Percentiles rank a stretch among this genome's conserved stretches.
These are phyloP conservation scores for Ambrosiella cleistominuta DNA, from an alignment of 2,329 filamentous ascomycete species.

Conservation along the genomic window DNA sequence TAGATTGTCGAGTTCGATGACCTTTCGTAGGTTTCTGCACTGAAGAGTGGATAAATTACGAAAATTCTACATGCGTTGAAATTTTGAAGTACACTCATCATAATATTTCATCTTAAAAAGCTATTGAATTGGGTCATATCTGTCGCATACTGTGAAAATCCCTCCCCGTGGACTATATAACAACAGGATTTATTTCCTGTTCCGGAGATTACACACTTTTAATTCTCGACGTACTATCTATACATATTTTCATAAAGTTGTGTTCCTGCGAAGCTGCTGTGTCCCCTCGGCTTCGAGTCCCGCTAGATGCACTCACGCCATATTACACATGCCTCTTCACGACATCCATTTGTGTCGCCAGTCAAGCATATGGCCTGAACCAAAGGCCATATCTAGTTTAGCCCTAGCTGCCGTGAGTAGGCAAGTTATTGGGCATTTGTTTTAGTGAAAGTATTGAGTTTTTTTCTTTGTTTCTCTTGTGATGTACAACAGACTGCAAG, in stretches of 20 bases:
- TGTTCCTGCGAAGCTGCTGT: neutral
- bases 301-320: neutral
- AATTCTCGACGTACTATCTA: neutral
- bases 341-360: neutral
- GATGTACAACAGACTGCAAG: neutral
- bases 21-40: too few species aligned
- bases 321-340: neutral
- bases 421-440: neutral
- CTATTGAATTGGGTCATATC: too few species aligned
- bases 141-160: too few species aligned
- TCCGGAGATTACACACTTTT: neutral
- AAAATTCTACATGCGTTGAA: too few species aligned
- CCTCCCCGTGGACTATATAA: neutral
- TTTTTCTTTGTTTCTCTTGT: neutral
- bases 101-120: neutral
- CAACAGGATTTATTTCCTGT: neutral
- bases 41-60: too few species aligned
- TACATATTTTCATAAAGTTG: neutral
- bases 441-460: neutral
- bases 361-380: neutral
- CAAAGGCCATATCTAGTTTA: neutral
- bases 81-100: too few species aligned
- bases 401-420: neutral
- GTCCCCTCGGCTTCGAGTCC: neutral
- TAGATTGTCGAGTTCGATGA: too few species aligned